These are phyloP conservation scores for Raphanus hybrid DNA, from an alignment of 441 rosid genomes.

Conservation along the genomic window DNA sequence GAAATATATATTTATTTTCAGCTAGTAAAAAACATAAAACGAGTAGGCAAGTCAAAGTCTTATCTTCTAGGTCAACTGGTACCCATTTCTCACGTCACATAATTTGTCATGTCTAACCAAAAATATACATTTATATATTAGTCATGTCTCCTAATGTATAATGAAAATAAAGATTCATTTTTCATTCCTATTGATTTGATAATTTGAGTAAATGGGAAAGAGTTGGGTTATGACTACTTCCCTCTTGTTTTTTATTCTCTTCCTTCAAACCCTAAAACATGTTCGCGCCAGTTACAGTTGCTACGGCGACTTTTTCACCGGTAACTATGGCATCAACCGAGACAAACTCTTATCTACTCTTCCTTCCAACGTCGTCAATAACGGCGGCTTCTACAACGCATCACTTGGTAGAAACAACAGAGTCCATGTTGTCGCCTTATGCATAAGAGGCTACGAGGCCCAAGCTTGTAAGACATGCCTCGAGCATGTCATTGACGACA, in stretches of 20 bases:
- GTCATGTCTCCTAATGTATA: too few relatives aligned
- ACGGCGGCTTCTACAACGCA: constrained; percentile 37
- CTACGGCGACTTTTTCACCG: constrained; percentile 14
- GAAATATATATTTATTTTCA: not conserved
- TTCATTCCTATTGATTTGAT: not conserved
- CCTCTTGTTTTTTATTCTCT: not conserved
- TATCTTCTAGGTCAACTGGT: not conserved
- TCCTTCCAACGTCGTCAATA: constrained; percentile 27
- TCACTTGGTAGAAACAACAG: constrained; percentile 26
- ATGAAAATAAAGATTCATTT: not conserved
- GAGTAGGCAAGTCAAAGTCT: not conserved
- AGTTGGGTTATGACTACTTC: not conserved
- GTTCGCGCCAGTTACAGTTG: not conserved
- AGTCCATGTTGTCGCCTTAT: constrained; percentile 40
- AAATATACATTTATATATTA: not conserved
- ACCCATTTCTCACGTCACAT: constrained; percentile 9
- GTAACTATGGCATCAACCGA: constrained; percentile 3
- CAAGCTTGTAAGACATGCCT: constrained; percentile 23
- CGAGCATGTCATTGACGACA: not conserved
- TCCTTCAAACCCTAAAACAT: constrained; percentile 4
- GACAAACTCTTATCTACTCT: constrained; percentile 33
- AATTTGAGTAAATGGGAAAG: not conserved
- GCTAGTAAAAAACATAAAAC: not conserved
- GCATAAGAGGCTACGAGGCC: constrained; percentile 30
- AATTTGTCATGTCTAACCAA: not conserved